Evolutionary conservation across 345 rosid species (phyloP).

Genomic region (Gossypium rotundifolium): DNA sequence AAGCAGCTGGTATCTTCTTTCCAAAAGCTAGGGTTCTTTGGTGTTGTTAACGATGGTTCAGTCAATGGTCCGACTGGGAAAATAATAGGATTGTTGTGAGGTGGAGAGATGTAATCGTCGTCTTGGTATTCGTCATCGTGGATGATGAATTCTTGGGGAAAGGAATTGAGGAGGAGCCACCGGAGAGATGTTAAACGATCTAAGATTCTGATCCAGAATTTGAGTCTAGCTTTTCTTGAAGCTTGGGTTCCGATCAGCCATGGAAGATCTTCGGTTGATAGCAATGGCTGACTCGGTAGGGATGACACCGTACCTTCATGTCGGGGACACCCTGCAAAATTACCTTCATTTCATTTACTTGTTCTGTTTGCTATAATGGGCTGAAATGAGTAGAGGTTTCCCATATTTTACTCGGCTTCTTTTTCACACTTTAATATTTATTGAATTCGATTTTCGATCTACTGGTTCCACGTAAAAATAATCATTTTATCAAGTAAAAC

Average conservation of each 20-base stretch:
- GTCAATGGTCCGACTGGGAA: conserved; percentile 45
- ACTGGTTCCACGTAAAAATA: too few species aligned
- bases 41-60: conserved; percentile 13
- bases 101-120: neutral
- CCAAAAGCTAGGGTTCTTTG: conserved; percentile 51
- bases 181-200: conserved; percentile 40
- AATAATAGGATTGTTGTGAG: conserved; percentile 20
- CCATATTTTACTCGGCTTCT: too few species aligned
- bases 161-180: conserved; percentile 66
- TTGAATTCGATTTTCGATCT: too few species aligned
- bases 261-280: conserved; percentile 57
- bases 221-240: conserved; percentile 56
- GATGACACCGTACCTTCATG: conserved; percentile 19
- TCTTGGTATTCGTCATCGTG: neutral
- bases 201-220: conserved; percentile 61
- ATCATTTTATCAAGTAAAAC: too few species aligned
- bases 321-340: conserved; percentile 43
- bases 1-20: conserved; percentile 57
- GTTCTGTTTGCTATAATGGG: too few species aligned
- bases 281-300: conserved; percentile 33
- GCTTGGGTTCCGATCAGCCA: conserved; percentile 69
- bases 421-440: too few species aligned
- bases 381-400: too few species aligned
- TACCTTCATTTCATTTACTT: neutral
- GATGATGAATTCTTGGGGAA: conserved; percentile 34